Conservation (phyloP, 2,329 filamentous ascomycete species). For the Colletotrichum higginsianum region DNA sequence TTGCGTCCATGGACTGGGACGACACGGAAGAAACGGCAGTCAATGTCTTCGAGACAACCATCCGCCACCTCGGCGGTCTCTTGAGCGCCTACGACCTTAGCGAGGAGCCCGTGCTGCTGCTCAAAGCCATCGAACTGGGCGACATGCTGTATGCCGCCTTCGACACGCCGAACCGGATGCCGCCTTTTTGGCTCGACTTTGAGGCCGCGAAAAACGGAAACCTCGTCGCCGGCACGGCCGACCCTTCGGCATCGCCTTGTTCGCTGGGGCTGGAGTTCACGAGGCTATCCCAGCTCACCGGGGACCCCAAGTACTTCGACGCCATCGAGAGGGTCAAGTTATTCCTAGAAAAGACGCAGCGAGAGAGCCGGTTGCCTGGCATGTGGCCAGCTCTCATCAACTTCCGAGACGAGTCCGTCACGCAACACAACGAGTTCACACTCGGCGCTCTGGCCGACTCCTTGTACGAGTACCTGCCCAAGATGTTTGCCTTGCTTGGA, state of each 20-base stretch:
- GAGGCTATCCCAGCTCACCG: conserved; percentile 80
- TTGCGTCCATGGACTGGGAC: conserved; percentile 66
- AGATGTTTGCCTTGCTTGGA: conserved; percentile 69
- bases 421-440: conserved; percentile 49
- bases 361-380: conserved; percentile 77
- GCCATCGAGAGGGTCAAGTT: conserved; percentile 79
- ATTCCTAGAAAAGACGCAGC: conserved; percentile 75
- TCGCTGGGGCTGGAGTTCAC: conserved; percentile 82
- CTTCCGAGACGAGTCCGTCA: conserved; percentile 64
- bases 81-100: conserved; percentile 79
- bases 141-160: conserved; percentile 77
- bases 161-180: conserved; percentile 78
- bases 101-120: conserved; percentile 66
- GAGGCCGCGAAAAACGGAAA: conserved; percentile 24
- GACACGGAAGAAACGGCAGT: conserved; percentile 56
- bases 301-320: conserved; percentile 81
- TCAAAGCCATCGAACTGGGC: conserved; percentile 74
- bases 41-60: conserved; percentile 80
- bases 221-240: conserved; percentile 43
- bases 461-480: conserved; percentile 58
- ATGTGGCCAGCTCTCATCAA: conserved; percentile 81
- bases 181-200: conserved; percentile 50
- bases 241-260: conserved; percentile 67
- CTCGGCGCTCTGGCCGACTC: conserved; percentile 60
- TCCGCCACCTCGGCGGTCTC: conserved; percentile 79